Percentiles rank a stretch among this genome's conserved stretches.
Evolutionary conservation across 768 basidiomycete genomes (phyloP).

Genomic region (Tricholoma hemisulphureum): DNA sequence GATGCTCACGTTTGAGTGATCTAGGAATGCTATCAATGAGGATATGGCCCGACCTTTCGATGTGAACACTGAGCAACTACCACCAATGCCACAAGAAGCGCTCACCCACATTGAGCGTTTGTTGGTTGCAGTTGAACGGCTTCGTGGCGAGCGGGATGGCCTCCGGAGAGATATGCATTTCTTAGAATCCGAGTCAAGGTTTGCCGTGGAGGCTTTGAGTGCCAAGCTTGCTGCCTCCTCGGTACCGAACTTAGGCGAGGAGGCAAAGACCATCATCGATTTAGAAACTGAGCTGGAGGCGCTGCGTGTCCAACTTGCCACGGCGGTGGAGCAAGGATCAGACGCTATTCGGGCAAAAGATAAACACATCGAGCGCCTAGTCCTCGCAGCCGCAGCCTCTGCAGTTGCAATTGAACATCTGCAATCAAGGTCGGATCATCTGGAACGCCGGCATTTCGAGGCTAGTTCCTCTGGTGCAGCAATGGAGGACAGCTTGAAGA

Average conservation of each 20-base stretch:
- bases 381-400: constrained; percentile 33
- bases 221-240: constrained; percentile 38
- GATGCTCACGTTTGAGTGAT: neutral
- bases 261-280: constrained; percentile 22
- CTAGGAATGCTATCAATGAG: neutral
- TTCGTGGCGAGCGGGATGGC: constrained; percentile 64
- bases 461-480: constrained; percentile 8
- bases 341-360: constrained; percentile 24
- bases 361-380: constrained; percentile 31
- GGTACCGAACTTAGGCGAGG: constrained; percentile 17
- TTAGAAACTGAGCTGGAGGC: constrained; percentile 31
- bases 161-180: constrained; percentile 66
- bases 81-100: constrained; percentile 27
- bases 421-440: constrained; percentile 24
- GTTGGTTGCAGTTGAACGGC: constrained; percentile 60
- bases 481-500: constrained; percentile 11
- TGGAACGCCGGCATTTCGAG: constrained; percentile 1
- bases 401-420: constrained; percentile 41
- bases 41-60: neutral
- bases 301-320: constrained; percentile 20
- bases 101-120: constrained; percentile 52
- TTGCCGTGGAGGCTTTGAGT: constrained; percentile 59
- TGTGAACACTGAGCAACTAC: neutral
- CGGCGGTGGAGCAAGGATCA: constrained; percentile 13
- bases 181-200: constrained; percentile 62